Percentiles rank a stretch among this genome's conserved stretches.
Conservation (phyloP, 1,284 basidiomycete species). For the Vanrija pseudolonga region DNA sequence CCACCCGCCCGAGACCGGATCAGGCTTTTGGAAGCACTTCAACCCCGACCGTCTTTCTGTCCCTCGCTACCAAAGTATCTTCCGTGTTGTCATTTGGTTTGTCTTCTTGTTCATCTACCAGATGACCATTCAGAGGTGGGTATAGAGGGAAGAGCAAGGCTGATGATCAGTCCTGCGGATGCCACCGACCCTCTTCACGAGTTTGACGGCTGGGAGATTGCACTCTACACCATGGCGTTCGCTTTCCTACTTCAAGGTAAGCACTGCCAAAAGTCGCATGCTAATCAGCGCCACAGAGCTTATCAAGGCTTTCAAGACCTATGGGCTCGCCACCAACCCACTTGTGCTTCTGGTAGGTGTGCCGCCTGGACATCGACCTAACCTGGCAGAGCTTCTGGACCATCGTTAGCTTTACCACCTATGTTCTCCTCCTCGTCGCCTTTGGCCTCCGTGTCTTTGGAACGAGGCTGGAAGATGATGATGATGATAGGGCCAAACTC, state of each 20-base stretch:
- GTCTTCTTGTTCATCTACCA: slow-evolving; percentile 81
- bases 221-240: slow-evolving; percentile 70
- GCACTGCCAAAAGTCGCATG: not conserved
- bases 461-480: slow-evolving; percentile 52
- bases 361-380: slow-evolving; percentile 51
- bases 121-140: slow-evolving; percentile 62
- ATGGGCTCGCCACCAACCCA: slow-evolving; percentile 37
- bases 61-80: slow-evolving; percentile 61
- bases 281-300: slow-evolving; percentile 23
- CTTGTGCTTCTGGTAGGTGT: slow-evolving; percentile 34
- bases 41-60: slow-evolving; percentile 76
- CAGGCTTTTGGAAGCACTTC: slow-evolving; percentile 63
- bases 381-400: slow-evolving; percentile 64
- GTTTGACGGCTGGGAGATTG: slow-evolving; percentile 71
- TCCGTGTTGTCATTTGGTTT: slow-evolving; percentile 66
- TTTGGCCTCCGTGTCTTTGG: slow-evolving; percentile 71
- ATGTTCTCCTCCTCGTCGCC: slow-evolving; percentile 65
- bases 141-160: not conserved
- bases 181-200: slow-evolving; percentile 40
- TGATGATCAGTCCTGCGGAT: slow-evolving; percentile 26
- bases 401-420: slow-evolving; percentile 65
- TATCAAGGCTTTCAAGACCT: slow-evolving; percentile 57
- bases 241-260: slow-evolving; percentile 74
- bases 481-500: slow-evolving; percentile 42
- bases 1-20: slow-evolving; percentile 39